Conservation (phyloP, 225 moss, liverwort and hornwort species). For the Ulota crispa region DNA sequence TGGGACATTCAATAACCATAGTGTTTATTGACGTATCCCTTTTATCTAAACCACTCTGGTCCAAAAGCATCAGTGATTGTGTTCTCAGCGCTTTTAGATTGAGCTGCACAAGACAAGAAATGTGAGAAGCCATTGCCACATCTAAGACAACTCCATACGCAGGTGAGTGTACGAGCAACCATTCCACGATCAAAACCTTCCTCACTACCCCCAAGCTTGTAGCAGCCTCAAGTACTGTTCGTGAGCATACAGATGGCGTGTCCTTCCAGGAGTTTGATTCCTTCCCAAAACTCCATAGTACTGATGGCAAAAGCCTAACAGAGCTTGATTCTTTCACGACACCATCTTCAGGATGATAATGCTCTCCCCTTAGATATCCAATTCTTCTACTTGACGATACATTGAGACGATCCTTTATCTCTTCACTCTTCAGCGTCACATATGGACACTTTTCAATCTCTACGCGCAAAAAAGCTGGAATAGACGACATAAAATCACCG, state of each 20-base stretch:
- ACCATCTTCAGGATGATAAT: background rate
- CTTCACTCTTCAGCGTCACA: slow-evolving; percentile 2
- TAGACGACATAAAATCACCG: slow-evolving; percentile 22
- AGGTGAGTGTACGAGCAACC: slow-evolving; percentile 76
- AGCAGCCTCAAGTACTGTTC: slow-evolving; percentile 56
- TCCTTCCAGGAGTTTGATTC: slow-evolving; percentile 68
- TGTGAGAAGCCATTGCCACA: slow-evolving; percentile 65
- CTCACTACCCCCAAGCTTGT: slow-evolving; percentile 44
- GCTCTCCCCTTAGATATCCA: background rate
- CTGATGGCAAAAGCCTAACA: slow-evolving; percentile 61
- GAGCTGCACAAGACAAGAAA: slow-evolving; percentile 60
- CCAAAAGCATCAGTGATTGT: slow-evolving; percentile 37
- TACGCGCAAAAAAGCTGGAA: slow-evolving; percentile 40
- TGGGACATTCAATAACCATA: slow-evolving; percentile 38
- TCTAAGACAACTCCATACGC: slow-evolving; percentile 66
- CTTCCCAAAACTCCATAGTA: slow-evolving; percentile 53
- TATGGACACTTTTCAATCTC: slow-evolving; percentile 33
- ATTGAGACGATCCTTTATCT: background rate
- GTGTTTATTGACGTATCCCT: slow-evolving; percentile 20
- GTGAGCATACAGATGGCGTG: slow-evolving; percentile 59
- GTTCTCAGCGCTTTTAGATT: slow-evolving; percentile 57
- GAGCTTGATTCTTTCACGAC: slow-evolving; percentile 8
- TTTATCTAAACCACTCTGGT: slow-evolving; percentile 6
- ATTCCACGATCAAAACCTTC: slow-evolving; percentile 45
- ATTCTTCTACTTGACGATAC: background rate